Conservation (phyloP, 2,329 filamentous ascomycete genomes). For the Pseudogymnoascus verrucosus region DNA sequence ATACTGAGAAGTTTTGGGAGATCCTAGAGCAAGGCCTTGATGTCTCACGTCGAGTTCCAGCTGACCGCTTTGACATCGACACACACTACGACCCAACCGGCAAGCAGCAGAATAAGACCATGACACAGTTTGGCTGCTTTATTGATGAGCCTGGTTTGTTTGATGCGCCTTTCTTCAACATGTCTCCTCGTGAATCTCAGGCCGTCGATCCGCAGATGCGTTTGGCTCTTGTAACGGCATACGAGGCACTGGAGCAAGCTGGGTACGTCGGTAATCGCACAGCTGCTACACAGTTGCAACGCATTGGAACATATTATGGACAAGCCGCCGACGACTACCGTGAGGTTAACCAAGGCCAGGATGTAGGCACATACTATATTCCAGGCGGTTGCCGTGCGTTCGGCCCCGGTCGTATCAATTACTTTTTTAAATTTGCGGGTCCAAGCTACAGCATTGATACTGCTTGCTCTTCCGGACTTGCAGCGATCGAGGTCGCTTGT, state of each 20-base stretch:
- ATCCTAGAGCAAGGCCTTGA: conserved; percentile 52
- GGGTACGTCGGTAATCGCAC: conserved; percentile 47
- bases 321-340: conserved; percentile 11
- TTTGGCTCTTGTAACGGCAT: conserved; percentile 64
- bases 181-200: conserved; percentile 69
- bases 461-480: conserved; percentile 30
- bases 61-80: conserved; percentile 62
- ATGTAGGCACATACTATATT: conserved; percentile 11
- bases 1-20: conserved; percentile 30
- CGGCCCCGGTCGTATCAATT: conserved; percentile 24
- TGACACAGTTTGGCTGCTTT: conserved; percentile 67
- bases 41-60: conserved; percentile 52
- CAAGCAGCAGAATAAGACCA: conserved; percentile 64
- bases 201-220: conserved; percentile 74
- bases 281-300: conserved; percentile 34
- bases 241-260: conserved; percentile 71
- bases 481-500: conserved; percentile 23
- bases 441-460: conserved; percentile 31
- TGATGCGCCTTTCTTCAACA: conserved; percentile 74
- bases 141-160: conserved; percentile 63
- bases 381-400: conserved; percentile 10
- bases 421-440: conserved; percentile 34
- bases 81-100: conserved; percentile 61
- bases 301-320: conserved; percentile 11
- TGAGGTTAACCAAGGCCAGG: conserved; percentile 8